These are phyloP conservation scores for Lactarius pseudohatsudake DNA, from an alignment of 768 basidiomycete species.

Conservation along the genomic window DNA sequence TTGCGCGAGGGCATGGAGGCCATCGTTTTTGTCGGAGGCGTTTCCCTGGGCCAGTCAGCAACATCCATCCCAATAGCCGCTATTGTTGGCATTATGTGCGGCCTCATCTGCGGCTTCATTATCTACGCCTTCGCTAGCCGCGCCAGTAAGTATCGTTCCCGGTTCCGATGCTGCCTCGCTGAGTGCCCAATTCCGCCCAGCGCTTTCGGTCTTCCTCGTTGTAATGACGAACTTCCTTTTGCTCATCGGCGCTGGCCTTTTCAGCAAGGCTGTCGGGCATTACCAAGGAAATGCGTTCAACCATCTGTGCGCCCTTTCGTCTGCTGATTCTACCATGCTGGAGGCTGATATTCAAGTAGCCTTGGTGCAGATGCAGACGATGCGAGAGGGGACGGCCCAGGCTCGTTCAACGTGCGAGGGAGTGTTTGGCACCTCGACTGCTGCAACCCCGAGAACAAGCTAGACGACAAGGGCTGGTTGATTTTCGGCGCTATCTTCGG, in stretches of 20 bases:
- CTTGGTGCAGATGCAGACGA: constrained; percentile 78
- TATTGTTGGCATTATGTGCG: constrained; percentile 79
- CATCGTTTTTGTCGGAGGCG: constrained; percentile 91
- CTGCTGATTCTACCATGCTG: neutral
- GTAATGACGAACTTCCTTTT: constrained; percentile 90
- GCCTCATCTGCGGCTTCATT: constrained; percentile 68
- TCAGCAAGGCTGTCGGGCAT: constrained; percentile 71
- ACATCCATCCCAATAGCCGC: constrained; percentile 88
- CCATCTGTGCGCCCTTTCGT: constrained; percentile 38
- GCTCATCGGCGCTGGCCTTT: constrained; percentile 92
- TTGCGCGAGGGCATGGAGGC: constrained; percentile 94
- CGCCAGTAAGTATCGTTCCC: constrained; percentile 48
- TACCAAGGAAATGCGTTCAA: constrained; percentile 74
- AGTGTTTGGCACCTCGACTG: constrained; percentile 89
- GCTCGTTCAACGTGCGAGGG: constrained; percentile 76
- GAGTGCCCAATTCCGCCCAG: constrained; percentile 37
- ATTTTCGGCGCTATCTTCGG: constrained; percentile 86
- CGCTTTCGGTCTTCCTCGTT: constrained; percentile 84
- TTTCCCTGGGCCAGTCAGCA: constrained; percentile 81
- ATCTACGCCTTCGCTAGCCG: constrained; percentile 82
- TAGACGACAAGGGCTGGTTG: constrained; percentile 61
- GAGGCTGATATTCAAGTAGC: constrained; percentile 27
- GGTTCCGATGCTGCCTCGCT: neutral
- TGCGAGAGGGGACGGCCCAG: constrained; percentile 70
- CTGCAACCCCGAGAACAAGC: constrained; percentile 62